Percentiles rank a stretch among this genome's conserved stretches.
phyloP scores from a whole-genome alignment of 345 rosid species.

The Rhodamnia argentea region DNA sequence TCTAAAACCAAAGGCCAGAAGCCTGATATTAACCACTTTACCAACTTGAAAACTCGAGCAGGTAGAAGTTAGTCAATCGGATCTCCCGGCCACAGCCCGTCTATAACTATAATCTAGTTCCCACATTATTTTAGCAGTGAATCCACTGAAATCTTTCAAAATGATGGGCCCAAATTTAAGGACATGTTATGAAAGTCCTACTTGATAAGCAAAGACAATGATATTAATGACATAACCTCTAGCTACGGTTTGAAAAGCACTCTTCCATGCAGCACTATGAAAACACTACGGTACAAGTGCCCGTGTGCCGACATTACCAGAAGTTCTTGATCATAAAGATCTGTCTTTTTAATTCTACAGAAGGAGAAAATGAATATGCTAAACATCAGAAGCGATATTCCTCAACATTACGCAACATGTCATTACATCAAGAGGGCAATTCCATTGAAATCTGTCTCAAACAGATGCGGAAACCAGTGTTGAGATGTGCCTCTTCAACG shows the following conservation, averaged over 20 bases:
- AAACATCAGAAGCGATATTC: not conserved
- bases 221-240: not conserved
- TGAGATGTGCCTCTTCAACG: not conserved
- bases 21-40: constrained; percentile 42
- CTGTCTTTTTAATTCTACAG: too few relatives aligned
- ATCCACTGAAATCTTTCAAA: constrained; percentile 35
- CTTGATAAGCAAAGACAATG: not conserved
- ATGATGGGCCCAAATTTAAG: not conserved
- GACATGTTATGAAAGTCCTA: not conserved
- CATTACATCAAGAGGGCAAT: not conserved
- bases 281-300: too few relatives aligned
- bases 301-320: too few relatives aligned
- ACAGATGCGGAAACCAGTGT: not conserved
- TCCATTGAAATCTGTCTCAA: not conserved
- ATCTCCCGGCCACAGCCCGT: not conserved
- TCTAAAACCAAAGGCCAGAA: not conserved
- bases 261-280: not conserved
- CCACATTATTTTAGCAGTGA: not conserved
- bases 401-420: not conserved
- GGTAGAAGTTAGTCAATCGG: not conserved
- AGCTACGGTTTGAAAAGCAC: not conserved
- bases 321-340: too few relatives aligned
- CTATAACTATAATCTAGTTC: not conserved
- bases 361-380: too few relatives aligned
- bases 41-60: constrained; percentile 42